These are phyloP conservation scores for Solanum dulcamara DNA, from an alignment of 257 asterid genomes.

Conservation along the genomic window DNA sequence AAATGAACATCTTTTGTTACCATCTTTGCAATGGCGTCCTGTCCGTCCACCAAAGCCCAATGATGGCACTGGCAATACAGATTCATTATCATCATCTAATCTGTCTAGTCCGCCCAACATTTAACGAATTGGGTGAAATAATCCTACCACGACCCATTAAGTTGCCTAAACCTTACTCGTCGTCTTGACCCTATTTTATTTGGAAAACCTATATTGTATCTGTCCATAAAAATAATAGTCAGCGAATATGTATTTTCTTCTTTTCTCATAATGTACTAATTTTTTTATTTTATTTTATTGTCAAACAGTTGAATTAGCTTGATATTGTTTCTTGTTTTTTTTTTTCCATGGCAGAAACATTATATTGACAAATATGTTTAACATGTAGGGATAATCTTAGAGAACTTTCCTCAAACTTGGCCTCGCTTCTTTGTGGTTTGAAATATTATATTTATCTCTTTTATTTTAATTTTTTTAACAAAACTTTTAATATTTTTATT, in stretches of 20 bases:
- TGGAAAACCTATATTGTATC: not conserved
- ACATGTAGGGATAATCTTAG: too few relatives aligned
- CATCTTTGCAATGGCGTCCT: not conserved
- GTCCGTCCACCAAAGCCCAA: constrained; percentile 24
- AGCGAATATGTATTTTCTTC: not conserved
- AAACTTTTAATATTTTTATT: too few relatives aligned
- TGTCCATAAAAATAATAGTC: not conserved
- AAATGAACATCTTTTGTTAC: not conserved
- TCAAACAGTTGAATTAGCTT: not conserved
- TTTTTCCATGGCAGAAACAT: too few relatives aligned
- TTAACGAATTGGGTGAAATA: not conserved
- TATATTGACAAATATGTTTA: too few relatives aligned
- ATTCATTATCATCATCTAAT: not conserved
- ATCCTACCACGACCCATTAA: not conserved
- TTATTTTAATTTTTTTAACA: too few relatives aligned
- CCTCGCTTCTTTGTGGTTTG: too few relatives aligned
- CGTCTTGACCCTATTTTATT: too few relatives aligned
- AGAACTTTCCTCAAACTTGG: too few relatives aligned
- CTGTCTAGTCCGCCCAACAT: not conserved
- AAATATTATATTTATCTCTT: too few relatives aligned
- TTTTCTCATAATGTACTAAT: not conserved
- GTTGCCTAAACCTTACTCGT: not conserved
- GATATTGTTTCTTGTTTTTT: not conserved
- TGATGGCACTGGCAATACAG: not conserved
- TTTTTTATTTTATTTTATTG: not conserved